phyloP scores from a whole-genome alignment of 768 basidiomycete species.

The Auricularia cornea region DNA sequence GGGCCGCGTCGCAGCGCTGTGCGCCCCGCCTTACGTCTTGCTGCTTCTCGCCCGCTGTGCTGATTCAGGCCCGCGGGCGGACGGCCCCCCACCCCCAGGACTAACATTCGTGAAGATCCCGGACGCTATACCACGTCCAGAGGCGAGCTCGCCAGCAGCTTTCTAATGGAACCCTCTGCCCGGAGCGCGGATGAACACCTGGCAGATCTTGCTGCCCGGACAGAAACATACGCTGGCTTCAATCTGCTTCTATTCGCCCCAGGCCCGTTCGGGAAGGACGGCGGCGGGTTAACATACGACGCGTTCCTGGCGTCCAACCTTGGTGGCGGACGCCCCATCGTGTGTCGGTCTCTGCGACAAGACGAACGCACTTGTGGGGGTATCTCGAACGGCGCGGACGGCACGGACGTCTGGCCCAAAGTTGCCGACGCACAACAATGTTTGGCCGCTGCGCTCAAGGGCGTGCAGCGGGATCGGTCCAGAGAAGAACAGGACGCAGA shows the following conservation, averaged over 20 bases:
- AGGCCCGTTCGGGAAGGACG: slow-evolving; percentile 1
- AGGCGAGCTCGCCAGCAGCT: slow-evolving; percentile 59
- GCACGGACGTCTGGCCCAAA: slow-evolving; percentile 65
- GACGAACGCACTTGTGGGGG: slow-evolving; percentile 47
- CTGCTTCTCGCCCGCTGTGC: slow-evolving; percentile 3
- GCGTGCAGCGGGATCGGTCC: not conserved
- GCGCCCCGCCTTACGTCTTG: slow-evolving; percentile 22
- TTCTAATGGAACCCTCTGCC: slow-evolving; percentile 36
- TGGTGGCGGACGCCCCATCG: slow-evolving; percentile 56
- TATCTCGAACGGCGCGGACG: slow-evolving; percentile 61
- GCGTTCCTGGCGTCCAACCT: slow-evolving; percentile 57
- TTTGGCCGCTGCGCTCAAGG: slow-evolving; percentile 22
- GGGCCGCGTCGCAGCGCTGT: slow-evolving; percentile 69
- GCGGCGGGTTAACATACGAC: slow-evolving; percentile 31
- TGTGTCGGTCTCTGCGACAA: slow-evolving; percentile 40
- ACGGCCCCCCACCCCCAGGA: slow-evolving; percentile 56
- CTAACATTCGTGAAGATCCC: slow-evolving; percentile 73
- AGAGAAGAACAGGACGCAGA: slow-evolving; percentile 37
- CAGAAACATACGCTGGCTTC: slow-evolving; percentile 63
- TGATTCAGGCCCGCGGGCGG: too few species aligned
- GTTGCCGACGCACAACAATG: slow-evolving; percentile 47
- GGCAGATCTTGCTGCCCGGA: slow-evolving; percentile 36
- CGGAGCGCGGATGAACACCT: slow-evolving; percentile 39
- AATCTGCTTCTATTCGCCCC: slow-evolving; percentile 65
- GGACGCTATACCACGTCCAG: slow-evolving; percentile 48